These are phyloP conservation scores for Litchi chinensis DNA, from an alignment of 345 rosid genomes.

Conservation along the genomic window DNA sequence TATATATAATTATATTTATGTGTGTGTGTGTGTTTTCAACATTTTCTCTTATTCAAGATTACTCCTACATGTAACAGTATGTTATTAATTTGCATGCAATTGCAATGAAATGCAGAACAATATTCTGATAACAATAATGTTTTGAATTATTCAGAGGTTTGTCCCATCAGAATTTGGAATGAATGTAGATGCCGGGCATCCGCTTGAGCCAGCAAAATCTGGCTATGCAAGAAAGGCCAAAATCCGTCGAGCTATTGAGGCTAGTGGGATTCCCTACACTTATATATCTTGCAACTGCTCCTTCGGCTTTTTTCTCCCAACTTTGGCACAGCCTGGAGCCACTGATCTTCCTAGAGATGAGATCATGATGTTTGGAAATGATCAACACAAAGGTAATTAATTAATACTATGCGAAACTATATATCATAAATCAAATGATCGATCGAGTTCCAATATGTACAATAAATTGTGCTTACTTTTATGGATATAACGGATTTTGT, in stretches of 20 bases:
- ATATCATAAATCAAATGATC: too few relatives aligned
- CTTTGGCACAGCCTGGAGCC: conserved; percentile 25
- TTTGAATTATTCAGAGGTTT: conserved; percentile 27
- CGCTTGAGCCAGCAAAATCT: conserved; percentile 31
- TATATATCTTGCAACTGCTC: conserved; percentile 25
- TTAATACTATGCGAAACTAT: too few relatives aligned
- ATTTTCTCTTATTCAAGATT: too few relatives aligned
- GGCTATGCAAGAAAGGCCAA: conserved; percentile 15
- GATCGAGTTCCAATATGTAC: too few relatives aligned
- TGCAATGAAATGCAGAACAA: too few relatives aligned
- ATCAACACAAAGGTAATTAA: conserved; percentile 31
- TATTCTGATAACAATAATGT: neutral
- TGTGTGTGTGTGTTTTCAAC: too few relatives aligned
- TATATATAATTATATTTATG: too few relatives aligned
- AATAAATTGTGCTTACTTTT: too few relatives aligned
- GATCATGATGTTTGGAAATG: conserved; percentile 28
- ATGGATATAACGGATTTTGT: too few relatives aligned
- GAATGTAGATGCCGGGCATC: conserved; percentile 26
- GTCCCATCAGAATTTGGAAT: conserved; percentile 43
- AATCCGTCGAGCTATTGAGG: conserved; percentile 32
- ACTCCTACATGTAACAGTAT: too few relatives aligned
- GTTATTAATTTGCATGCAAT: too few relatives aligned
- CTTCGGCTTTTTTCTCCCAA: conserved; percentile 28
- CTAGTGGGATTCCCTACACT: conserved; percentile 42
- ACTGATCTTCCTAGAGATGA: conserved; percentile 30